phyloP scores from a whole-genome alignment of 331 rosid species.

The Saraca asoca region DNA sequence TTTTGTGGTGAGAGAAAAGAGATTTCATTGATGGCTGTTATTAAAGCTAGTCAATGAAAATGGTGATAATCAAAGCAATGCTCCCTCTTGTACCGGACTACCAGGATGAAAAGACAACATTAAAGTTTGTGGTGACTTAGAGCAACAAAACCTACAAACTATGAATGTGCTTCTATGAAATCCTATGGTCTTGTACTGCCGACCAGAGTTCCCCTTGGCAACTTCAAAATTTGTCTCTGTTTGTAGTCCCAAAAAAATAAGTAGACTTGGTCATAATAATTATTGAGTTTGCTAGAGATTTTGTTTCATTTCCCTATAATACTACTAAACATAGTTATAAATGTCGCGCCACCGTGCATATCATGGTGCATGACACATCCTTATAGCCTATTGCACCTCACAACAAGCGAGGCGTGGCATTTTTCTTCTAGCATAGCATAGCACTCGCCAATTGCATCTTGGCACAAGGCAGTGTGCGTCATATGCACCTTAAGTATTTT shows the following conservation, averaged over 20 bases:
- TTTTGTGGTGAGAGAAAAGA: neutral
- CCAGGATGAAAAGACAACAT: constrained; percentile 3
- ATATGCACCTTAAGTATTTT: too few relatives aligned
- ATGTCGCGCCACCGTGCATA: too few relatives aligned
- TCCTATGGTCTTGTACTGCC: constrained; percentile 27
- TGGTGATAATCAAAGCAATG: constrained; percentile 12
- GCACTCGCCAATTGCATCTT: too few relatives aligned
- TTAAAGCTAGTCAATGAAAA: constrained; percentile 2
- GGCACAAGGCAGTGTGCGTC: too few relatives aligned
- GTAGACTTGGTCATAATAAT: constrained; percentile 22
- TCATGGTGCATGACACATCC: too few relatives aligned
- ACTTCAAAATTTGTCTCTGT: constrained; percentile 46
- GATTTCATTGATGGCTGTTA: constrained; percentile 11
- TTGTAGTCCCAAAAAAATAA: constrained; percentile 6
- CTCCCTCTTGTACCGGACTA: constrained; percentile 21
- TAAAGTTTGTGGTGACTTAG: neutral
- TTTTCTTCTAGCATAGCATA: too few relatives aligned
- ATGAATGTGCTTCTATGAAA: constrained; percentile 26
- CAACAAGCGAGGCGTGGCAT: too few relatives aligned
- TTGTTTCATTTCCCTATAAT: constrained; percentile 13
- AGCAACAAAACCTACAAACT: constrained; percentile 2
- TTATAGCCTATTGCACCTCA: too few relatives aligned
- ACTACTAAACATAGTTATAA: too few relatives aligned
- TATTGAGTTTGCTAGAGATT: neutral
- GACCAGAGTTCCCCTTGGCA: constrained; percentile 59